Conservation (phyloP, 495 filamentous ascomycete genomes). For the Xylaria flabelliformis region DNA sequence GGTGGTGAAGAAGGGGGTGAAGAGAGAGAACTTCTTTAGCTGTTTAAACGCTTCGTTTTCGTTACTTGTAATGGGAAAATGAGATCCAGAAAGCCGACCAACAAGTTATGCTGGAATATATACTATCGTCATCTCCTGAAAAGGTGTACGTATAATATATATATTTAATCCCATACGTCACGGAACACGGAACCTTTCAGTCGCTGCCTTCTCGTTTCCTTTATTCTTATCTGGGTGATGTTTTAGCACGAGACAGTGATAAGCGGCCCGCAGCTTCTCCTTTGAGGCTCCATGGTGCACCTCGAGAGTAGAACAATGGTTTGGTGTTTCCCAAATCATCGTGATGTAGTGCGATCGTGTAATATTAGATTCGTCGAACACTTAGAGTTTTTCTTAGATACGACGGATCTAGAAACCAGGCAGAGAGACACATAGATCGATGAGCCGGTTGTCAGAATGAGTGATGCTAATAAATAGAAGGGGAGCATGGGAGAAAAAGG, state of each 20-base stretch:
- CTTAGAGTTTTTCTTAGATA: background rate
- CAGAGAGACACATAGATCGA: background rate
- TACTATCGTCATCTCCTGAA: no score
- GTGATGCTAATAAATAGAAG: no score
- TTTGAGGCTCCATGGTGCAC: background rate
- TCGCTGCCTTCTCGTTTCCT: background rate
- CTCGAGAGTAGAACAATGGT: background rate
- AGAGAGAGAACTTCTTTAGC: no score
- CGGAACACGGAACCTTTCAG: background rate
- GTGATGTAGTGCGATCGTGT: background rate
- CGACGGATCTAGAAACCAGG: background rate
- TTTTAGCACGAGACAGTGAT: background rate
- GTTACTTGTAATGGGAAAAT: no score
- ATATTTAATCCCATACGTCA: background rate
- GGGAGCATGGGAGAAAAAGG: no score
- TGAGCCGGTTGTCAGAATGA: no score
- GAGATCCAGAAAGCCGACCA: no score
- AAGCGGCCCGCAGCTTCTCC: background rate
- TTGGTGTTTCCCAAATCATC: background rate
- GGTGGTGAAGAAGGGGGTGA: background rate
- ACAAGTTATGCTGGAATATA: no score
- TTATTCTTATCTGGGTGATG: background rate
- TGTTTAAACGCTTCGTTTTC: no score
- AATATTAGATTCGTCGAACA: background rate
- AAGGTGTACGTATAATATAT: no score